phyloP scores from a whole-genome alignment of 768 basidiomycete species.

The Pulveroboletus ravenelii region DNA sequence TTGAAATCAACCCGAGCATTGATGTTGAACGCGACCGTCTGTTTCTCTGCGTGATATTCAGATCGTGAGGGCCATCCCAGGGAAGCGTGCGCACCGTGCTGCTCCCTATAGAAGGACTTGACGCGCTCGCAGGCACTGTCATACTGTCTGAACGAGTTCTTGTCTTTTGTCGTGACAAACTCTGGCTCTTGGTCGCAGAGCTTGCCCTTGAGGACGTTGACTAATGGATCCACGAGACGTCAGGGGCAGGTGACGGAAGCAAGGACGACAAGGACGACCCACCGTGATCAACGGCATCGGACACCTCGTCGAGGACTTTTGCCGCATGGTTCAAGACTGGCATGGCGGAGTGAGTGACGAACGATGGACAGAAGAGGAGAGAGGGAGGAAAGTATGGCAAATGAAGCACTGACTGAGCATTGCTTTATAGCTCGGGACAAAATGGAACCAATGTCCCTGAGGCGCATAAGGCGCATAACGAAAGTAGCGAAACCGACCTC shows the following conservation, averaged over 20 bases:
- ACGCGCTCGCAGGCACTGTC: constrained; percentile 74
- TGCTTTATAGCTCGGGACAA: constrained; percentile 19
- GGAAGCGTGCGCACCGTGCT: constrained; percentile 51
- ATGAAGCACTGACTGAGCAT: not conserved
- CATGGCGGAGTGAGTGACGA: constrained; percentile 12
- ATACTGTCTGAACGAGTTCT: constrained; percentile 65
- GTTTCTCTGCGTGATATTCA: constrained; percentile 56
- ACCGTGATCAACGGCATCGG: constrained; percentile 50
- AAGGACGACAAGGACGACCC: constrained; percentile 7
- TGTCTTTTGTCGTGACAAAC: constrained; percentile 60
- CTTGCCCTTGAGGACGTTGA: constrained; percentile 64
- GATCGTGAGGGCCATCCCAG: not conserved
- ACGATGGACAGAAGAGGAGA: too few species aligned
- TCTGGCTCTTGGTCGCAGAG: constrained; percentile 53
- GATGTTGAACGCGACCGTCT: constrained; percentile 83
- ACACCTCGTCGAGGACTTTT: constrained; percentile 37
- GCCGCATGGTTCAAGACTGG: constrained; percentile 29
- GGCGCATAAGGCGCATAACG: constrained; percentile 2
- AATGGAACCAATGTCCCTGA: constrained; percentile 7
- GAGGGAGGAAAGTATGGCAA: constrained; percentile 4
- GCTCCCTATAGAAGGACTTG: constrained; percentile 72
- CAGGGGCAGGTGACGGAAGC: not conserved
- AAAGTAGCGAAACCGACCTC: constrained; percentile 7
- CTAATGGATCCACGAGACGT: constrained; percentile 32
- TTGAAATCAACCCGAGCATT: constrained; percentile 72